Percentiles rank a stretch among this genome's conserved stretches.
Conservation (phyloP, 495 filamentous ascomycete genomes). For the Xylaria venustula region DNA sequence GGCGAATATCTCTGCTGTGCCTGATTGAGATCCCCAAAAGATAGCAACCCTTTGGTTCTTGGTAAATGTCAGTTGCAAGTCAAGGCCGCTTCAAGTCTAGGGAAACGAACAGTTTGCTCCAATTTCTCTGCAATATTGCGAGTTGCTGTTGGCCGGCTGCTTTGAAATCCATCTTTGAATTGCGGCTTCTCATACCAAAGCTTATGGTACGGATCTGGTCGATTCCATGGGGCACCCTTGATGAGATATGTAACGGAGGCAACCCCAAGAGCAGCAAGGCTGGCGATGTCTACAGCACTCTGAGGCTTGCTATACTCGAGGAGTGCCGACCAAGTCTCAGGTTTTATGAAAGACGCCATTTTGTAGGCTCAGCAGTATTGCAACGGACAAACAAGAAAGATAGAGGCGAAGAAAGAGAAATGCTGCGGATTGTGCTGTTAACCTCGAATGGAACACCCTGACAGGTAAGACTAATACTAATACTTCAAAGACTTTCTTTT, state of each 20-base stretch:
- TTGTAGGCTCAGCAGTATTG: too few relatives aligned
- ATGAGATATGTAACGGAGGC: conserved; percentile 22
- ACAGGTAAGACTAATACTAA: too few relatives aligned
- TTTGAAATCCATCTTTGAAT: conserved; percentile 1
- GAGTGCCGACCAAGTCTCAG: too few relatives aligned
- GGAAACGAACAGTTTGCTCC: too few relatives aligned
- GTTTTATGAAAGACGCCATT: too few relatives aligned
- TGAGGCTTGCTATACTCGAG: too few relatives aligned
- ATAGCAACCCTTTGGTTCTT: conserved; percentile 42
- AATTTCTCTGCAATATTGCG: conserved; percentile 26
- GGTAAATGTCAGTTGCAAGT: conserved; percentile 13
- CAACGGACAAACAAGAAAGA: too few relatives aligned
- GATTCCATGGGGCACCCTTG: conserved; percentile 25
- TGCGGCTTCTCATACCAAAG: conserved; percentile 36
- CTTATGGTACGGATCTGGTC: conserved; percentile 32
- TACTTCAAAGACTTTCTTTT: too few relatives aligned
- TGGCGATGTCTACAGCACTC: conserved; percentile 1
- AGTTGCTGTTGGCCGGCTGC: conserved; percentile 6
- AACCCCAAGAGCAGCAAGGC: conserved; percentile 4
- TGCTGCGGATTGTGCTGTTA: too few relatives aligned
- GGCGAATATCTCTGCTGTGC: conserved; percentile 53
- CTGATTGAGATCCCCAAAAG: conserved; percentile 58
- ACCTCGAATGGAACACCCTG: too few relatives aligned
- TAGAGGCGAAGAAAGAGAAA: too few relatives aligned
- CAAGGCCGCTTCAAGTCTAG: conserved; percentile 8